A percentile compares a stretch with the other conserved stretches of the same genome.
These are phyloP conservation scores for Wickerhamiella spandovensis DNA, from an alignment of 805 yeast genomes.

Conservation along the genomic window DNA sequence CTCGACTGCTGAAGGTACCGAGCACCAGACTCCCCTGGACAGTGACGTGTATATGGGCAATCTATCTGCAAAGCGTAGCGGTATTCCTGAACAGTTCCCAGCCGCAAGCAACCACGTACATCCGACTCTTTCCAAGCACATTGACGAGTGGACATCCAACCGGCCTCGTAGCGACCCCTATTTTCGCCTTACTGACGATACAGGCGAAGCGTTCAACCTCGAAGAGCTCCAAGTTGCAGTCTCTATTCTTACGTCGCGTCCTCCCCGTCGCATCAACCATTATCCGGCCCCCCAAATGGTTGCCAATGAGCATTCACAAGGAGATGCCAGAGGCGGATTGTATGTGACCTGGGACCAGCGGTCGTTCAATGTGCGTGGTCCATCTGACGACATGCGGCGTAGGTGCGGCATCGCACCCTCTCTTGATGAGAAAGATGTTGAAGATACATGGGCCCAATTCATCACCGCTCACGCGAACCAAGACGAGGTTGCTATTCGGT, in stretches of 20 bases:
- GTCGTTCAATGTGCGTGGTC: conserved; percentile 3
- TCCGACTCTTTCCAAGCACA: background rate
- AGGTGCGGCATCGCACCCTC: conserved; percentile 8
- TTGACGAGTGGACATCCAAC: conserved; percentile 11
- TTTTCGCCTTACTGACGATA: conserved; percentile 14
- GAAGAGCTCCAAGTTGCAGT: conserved; percentile 12
- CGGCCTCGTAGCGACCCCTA: conserved; percentile 10
- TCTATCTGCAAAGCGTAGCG: conserved; percentile 1
- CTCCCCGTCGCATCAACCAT: conserved; percentile 17
- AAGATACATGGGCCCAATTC: background rate
- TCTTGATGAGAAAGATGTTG: background rate
- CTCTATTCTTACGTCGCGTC: conserved; percentile 12
- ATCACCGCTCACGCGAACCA: background rate
- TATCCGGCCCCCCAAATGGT: conserved; percentile 9
- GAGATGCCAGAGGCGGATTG: background rate
- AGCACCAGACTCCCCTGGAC: background rate
- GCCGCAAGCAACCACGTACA: background rate
- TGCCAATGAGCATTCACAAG: background rate
- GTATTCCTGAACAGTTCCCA: background rate
- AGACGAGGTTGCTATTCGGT: conserved; percentile 8
- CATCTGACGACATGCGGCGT: conserved; percentile 6
- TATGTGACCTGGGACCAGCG: conserved; percentile 4
- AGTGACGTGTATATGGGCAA: background rate
- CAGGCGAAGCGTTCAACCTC: conserved; percentile 7
- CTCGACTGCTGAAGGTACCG: background rate